Evolutionary conservation across 306 rosid species (phyloP), one percentile per base, ranked within the genome.

Genomic region (Corylus avellana): DNA sequence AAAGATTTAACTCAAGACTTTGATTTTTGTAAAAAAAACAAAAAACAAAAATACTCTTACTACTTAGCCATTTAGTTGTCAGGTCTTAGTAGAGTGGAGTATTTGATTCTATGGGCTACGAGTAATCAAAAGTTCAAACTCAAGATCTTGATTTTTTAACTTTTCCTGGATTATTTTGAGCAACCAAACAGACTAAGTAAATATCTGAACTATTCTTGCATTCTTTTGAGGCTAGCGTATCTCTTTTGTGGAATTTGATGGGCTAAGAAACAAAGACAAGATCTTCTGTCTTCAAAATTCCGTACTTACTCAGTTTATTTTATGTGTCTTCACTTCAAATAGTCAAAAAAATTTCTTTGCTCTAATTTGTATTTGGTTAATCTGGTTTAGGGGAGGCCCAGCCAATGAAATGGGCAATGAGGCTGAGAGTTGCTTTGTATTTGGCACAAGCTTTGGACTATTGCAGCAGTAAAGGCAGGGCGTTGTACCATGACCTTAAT

Each of bases 331-430:
- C 37, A 53, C 27, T 59, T 74, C 13, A 72, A 56, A 56, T 50
- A 48, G 18, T 42, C 39, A 11, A 61, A 51, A 47, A 37, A 57
- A 29, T 46, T 27, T 78, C 47, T 83, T 76, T 70, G 57, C 83
- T 39, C 50, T 12, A 56, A 76, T 82, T 83, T 77, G 75, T 77
- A 70, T 82, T 72, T 53, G 46, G 84, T 76, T 70, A 32, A 17
- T 79, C 10, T 84, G 76, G 11, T 86, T 42, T 29, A 96, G 99
- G 99, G 99, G 99, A 96, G 75, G 42, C 85, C 7, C 97, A 96
- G 81, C 99, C 98, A 4, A 91, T 96, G 99, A 93, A 96, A 88
- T 96, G 99, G 99, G 91, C 97, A 42, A 96, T 96, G 99, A 91
- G 99, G 92, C 88, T 93, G 85, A 94, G 99, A 75, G 99, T 96